Percentiles rank a stretch among this genome's conserved stretches.
Conservation (phyloP, 257 asterid species). For the Fraxinus americana region DNA sequence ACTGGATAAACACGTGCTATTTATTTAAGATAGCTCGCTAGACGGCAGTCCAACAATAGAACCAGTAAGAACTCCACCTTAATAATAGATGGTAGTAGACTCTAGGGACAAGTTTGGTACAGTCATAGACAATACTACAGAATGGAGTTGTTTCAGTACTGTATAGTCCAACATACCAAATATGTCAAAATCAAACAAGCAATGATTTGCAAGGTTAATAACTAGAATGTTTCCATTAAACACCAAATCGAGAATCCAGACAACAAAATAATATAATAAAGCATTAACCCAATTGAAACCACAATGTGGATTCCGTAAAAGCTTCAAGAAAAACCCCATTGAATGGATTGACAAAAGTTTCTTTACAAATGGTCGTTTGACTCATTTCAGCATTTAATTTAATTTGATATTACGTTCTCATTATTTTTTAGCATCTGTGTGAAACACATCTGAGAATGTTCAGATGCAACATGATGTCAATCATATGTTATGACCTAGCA, state of each 20-base stretch:
- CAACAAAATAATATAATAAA: no score
- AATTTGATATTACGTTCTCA: not conserved
- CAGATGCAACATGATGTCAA: not conserved
- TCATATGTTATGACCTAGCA: not conserved
- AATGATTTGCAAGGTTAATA: no score
- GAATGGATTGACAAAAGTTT: not conserved
- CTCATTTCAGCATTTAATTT: not conserved
- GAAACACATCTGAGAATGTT: not conserved
- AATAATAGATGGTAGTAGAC: not conserved
- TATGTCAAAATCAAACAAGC: no score
- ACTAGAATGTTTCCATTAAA: no score
- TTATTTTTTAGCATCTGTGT: not conserved
- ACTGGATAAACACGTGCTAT: not conserved
- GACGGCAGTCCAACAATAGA: conserved; percentile 54
- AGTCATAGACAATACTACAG: no score
- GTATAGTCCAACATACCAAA: not conserved
- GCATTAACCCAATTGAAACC: no score
- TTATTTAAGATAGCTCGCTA: conserved; percentile 60
- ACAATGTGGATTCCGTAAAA: not conserved
- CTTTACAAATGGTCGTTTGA: not conserved
- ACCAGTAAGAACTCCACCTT: not conserved
- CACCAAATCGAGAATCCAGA: no score
- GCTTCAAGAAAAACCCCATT: not conserved
- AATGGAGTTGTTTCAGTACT: no score
- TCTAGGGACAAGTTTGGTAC: not conserved